Conservation (phyloP, 768 basidiomycete genomes). For the Suillus sp. region DNA sequence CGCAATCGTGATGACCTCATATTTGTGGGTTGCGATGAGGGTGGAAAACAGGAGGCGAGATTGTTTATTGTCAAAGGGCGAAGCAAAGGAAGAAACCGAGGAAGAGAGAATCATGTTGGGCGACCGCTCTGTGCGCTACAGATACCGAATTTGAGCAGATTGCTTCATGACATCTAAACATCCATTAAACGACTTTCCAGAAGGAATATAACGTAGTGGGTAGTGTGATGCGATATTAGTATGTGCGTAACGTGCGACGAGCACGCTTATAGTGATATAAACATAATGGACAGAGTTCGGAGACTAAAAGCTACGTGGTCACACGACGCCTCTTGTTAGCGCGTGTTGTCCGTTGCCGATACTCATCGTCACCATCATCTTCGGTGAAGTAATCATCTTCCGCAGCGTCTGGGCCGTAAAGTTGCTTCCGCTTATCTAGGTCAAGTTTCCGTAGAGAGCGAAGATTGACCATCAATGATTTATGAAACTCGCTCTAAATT, state of each 20-base stretch:
- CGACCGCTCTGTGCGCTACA: conserved; percentile 33
- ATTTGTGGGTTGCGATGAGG: conserved; percentile 51
- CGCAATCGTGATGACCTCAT: conserved; percentile 43
- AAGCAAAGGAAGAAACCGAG: conserved; percentile 23
- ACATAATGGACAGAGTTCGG: conserved; percentile 7
- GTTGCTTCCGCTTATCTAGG: conserved; percentile 47
- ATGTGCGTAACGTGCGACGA: conserved; percentile 9
- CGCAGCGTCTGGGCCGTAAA: conserved; percentile 42
- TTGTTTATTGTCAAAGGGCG: conserved; percentile 19
- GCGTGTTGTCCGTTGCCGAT: conserved; percentile 33
- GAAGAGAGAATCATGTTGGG: conserved; percentile 29
- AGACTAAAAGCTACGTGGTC: conserved; percentile 15
- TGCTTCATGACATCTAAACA: conserved; percentile 3
- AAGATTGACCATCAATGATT: conserved; percentile 57
- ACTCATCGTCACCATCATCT: conserved; percentile 37
- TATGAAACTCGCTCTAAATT: conserved; percentile 68
- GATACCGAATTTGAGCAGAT: conserved; percentile 28
- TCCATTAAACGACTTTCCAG: conserved; percentile 9
- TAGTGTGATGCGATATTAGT: conserved; percentile 14
- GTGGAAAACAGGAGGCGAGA: conserved; percentile 52
- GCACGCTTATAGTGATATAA: conserved; percentile 10
- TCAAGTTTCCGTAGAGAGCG: conserved; percentile 64
- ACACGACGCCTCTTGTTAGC: conserved; percentile 34
- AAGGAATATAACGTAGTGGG: conserved; percentile 26
- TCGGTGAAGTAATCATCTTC: conserved; percentile 38